Evolutionary conservation across 228 moss, liverwort and hornwort genomes (phyloP), one percentile per base, ranked within the genome.

Genomic region (Sphagnum fallax): DNA sequence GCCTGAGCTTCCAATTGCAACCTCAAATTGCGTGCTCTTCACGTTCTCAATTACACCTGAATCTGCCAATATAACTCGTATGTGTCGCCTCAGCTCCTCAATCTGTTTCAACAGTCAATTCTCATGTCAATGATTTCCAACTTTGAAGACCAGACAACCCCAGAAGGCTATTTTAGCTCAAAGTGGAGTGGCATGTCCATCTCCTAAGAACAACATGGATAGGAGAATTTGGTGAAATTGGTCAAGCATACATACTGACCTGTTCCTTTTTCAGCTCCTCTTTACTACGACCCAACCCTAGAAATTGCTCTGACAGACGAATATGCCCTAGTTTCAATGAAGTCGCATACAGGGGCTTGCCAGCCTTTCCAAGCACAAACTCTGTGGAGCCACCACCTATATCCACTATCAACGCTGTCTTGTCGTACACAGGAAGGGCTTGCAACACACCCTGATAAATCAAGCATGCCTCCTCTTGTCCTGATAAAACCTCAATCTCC

Each of bases 1-100:
- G 57, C 87, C 87, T 6, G 87, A 87, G 71, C 87, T 87, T 64
- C 87, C 87, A 73, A 83, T 83, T n/a, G 83, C 87, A 62, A 83
- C 13, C 60, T 87, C 83, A 48, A 76, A 83, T 48, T 78, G 74
- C 50, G 78, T 87, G 47, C 67, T 64, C 48, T 78, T 70, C 74
- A 87, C 87, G 80, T 83, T 83, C 68, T 87, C 83, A 32, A 81
- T 65, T 50, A 87, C 87, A 61, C 78, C 87, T 6, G 83, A 83
- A 74, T 87, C 87, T 49, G 87, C 87, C 67, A 87, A 74, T 50
- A 87, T 78, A 14, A 76, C 75, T 74, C 83, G 80, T 70, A 87
- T 75, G 64, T 87, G 87, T 47, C 83, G 83, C 62, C 83, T 77
- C 10, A 87, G 74, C 75, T 87, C 87, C 72, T 87, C 83, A 67